Evolutionary conservation across 2,329 filamentous ascomycete genomes (phyloP).

Genomic region (Aspergillus sergii): DNA sequence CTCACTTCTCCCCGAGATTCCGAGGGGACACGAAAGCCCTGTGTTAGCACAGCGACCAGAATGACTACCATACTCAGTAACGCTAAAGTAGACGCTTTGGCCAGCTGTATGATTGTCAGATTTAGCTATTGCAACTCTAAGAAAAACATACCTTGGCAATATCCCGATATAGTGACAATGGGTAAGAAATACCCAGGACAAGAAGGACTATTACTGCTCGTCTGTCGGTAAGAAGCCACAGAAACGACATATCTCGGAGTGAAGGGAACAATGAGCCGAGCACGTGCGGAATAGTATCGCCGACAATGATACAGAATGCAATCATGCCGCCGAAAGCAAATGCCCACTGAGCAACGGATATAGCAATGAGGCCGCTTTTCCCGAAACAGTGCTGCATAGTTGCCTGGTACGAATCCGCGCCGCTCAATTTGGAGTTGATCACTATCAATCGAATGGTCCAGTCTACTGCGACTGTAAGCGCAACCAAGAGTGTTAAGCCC

Average conservation of each 20-base stretch:
- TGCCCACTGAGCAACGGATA: constrained; percentile 90
- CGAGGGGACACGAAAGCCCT: constrained; percentile 73
- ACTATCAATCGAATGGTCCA: constrained; percentile 98
- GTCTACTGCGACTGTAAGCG: constrained; percentile 82
- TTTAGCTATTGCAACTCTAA: neutral
- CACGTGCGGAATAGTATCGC: constrained; percentile 93
- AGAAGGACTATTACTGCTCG: constrained; percentile 86
- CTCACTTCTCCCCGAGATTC: constrained; percentile 73
- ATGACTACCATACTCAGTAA: constrained; percentile 93
- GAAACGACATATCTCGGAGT: constrained; percentile 69
- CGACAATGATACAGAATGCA: constrained; percentile 95
- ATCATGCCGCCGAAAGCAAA: constrained; percentile 99
- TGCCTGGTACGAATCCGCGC: constrained; percentile 89
- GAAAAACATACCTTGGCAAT: constrained; percentile 78
- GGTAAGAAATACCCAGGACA: constrained; percentile 82
- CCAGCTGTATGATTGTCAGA: constrained; percentile 64
- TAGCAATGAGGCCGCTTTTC: constrained; percentile 81
- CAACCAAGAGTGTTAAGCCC: constrained; percentile 75
- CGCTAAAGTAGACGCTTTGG: constrained; percentile 92
- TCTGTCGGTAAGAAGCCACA: constrained; percentile 81
- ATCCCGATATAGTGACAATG: constrained; percentile 89
- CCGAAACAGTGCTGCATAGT: constrained; percentile 97
- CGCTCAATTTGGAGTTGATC: constrained; percentile 94
- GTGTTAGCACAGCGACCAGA: constrained; percentile 80
- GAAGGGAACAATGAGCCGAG: constrained; percentile 79